Evolutionary conservation across 345 rosid genomes (phyloP).

Genomic region (Populus deltoides): DNA sequence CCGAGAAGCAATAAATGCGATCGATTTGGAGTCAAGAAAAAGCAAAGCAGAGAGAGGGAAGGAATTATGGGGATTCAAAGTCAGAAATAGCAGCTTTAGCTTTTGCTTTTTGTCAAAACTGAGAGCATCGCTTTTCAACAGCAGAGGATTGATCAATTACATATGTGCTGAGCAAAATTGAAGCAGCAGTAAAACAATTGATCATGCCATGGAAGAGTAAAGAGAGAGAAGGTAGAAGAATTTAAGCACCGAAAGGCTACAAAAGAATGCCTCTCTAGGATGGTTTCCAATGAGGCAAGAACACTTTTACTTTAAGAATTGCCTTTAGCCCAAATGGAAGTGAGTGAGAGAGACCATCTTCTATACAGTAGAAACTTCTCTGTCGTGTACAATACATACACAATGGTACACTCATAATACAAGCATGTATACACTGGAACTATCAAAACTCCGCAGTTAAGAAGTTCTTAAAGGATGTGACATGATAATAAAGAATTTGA

Average conservation of each 20-base stretch:
- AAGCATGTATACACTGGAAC: no score
- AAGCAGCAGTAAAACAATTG: slow-evolving; percentile 11
- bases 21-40: slow-evolving; percentile 28
- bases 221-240: slow-evolving; percentile 35
- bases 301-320: slow-evolving; percentile 24
- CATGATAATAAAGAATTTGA: no score
- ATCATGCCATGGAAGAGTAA: slow-evolving; percentile 23
- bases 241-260: slow-evolving; percentile 66
- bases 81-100: slow-evolving; percentile 57
- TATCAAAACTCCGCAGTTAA: no score
- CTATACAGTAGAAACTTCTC: neutral
- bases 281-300: slow-evolving; percentile 45
- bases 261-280: slow-evolving; percentile 17
- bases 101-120: slow-evolving; percentile 21
- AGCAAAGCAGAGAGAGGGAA: neutral
- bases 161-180: slow-evolving; percentile 1
- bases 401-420: neutral
- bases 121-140: slow-evolving; percentile 5
- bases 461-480: no score
- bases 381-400: neutral
- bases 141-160: neutral
- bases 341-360: neutral
- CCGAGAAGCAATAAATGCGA: slow-evolving; percentile 12
- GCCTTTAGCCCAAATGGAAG: neutral
- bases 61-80: slow-evolving; percentile 28